phyloP scores from a whole-genome alignment of 1,284 basidiomycete genomes.

The Lignosus rhinocerotis region DNA sequence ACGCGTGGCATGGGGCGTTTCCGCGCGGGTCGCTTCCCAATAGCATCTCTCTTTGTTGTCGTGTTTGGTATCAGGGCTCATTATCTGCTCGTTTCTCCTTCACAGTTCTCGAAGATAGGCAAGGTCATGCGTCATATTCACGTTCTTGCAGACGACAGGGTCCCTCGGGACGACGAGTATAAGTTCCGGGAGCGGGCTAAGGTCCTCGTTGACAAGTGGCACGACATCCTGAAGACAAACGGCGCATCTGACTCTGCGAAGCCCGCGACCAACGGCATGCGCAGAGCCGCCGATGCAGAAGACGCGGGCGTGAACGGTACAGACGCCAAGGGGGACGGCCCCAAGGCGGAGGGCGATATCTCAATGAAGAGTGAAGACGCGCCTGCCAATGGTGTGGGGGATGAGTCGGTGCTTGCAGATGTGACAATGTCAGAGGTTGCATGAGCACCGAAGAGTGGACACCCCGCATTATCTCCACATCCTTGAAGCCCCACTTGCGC shows the following conservation, averaged over 20 bases:
- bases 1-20: constrained; percentile 20
- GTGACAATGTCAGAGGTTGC: constrained; percentile 47
- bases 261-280: constrained; percentile 26
- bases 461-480: background rate
- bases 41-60: constrained; percentile 18
- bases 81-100: constrained; percentile 5
- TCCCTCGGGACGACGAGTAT: constrained; percentile 86
- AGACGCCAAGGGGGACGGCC: constrained; percentile 22
- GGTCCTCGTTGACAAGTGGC: constrained; percentile 75
- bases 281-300: constrained; percentile 27
- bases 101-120: constrained; percentile 91
- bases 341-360: constrained; percentile 29
- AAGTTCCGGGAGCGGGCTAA: constrained; percentile 83
- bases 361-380: constrained; percentile 27
- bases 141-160: constrained; percentile 59
- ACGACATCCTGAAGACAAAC: constrained; percentile 54
- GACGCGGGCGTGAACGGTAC: constrained; percentile 25
- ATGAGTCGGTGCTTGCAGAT: constrained; percentile 41
- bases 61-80: constrained; percentile 24
- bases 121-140: constrained; percentile 98
- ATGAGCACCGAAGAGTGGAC: constrained; percentile 6
- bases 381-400: constrained; percentile 31
- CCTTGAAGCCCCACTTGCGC: background rate
- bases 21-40: constrained; percentile 25
- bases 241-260: constrained; percentile 32